Evolutionary conservation across 2,329 filamentous ascomycete species (phyloP), one percentile per base, ranked within the genome.

Genomic region (Colletotrichum sp.): DNA sequence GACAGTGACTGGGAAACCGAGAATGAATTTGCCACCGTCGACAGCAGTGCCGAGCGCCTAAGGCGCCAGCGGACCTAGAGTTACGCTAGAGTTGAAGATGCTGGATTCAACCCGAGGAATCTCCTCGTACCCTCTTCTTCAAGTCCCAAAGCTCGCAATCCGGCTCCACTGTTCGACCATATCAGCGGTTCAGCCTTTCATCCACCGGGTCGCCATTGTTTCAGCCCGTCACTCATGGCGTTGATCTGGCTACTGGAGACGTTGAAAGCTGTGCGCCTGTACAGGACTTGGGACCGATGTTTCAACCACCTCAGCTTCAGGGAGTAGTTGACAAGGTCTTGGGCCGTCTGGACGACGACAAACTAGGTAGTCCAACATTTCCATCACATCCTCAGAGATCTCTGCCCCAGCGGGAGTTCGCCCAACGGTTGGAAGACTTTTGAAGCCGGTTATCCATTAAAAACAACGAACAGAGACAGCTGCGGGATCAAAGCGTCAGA

Each of bases 21-120:
- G 0, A 13, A 15, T 57, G 15, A 5, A 0, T 9, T 0, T 25
- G 11, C 11, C 52, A 2, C 5, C 15, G 0, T 15, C 15, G 0
- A 57, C 12, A 8, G 2, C 11, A 2, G 12, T 27, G 0, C 52
- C 5, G 22, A 2, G 52, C 52, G 52, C 5, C 52, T 1, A 57
- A 57, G 49, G 49, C 49, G 49, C n/a, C 22, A 55, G 0, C n/a
- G 1, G 9, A 1, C 22, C 9, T 55, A 0, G 0, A 0, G 49
- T 55, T 25, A 15, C 5, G 49, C 49, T 0, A 0, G 49, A 25
- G 0, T 3, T 25, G n/a, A 1, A 55, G 49, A 55, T 13, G 49
- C 3, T 55, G 13, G 3, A 15, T 15, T 25, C 7, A 11, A 25
- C 9, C 49, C n/a, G 1, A 55, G 49, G 1, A 55, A n/a, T 1